Evolutionary conservation across 768 basidiomycete genomes (phyloP).

Genomic region (Lepiota brunneoincarnata): DNA sequence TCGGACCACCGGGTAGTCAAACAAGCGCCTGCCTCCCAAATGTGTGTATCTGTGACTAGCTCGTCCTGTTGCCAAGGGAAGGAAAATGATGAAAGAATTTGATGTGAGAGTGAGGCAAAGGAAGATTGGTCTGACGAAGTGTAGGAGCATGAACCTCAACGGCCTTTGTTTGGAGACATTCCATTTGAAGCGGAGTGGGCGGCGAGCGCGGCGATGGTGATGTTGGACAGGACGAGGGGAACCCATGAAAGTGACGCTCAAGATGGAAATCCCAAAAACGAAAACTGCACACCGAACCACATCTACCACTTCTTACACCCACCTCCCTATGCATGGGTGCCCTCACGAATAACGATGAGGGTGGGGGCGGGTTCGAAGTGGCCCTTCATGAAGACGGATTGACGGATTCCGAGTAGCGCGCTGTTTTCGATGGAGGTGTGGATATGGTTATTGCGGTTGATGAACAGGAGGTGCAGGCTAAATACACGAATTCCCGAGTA

Average conservation of each 20-base stretch:
- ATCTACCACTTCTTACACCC: not conserved
- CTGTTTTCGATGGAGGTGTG: constrained; percentile 11
- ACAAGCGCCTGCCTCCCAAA: too few species aligned
- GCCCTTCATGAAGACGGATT: constrained; percentile 28
- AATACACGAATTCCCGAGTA: not conserved
- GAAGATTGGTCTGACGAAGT: constrained; percentile 72
- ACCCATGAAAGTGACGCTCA: constrained; percentile 4
- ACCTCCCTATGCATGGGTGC: constrained; percentile 7
- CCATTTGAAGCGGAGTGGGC: constrained; percentile 17
- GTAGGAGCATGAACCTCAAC: constrained; percentile 67
- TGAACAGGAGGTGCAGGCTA: too few species aligned
- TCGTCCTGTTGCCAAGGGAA: constrained; percentile 42
- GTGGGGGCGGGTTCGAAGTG: constrained; percentile 26
- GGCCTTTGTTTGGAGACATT: constrained; percentile 52
- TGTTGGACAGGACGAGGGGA: constrained; percentile 13
- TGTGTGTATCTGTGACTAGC: too few species aligned
- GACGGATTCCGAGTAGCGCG: not conserved
- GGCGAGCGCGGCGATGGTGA: constrained; percentile 4
- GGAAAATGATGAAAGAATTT: constrained; percentile 44
- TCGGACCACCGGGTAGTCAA: too few species aligned
- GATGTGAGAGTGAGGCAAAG: constrained; percentile 55
- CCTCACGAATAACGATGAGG: constrained; percentile 22
- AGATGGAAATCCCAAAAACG: not conserved
- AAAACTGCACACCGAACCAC: not conserved
- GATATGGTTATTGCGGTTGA: constrained; percentile 6